Conservation (phyloP, 1,284 basidiomycete genomes). For the Trametes polyzona region DNA sequence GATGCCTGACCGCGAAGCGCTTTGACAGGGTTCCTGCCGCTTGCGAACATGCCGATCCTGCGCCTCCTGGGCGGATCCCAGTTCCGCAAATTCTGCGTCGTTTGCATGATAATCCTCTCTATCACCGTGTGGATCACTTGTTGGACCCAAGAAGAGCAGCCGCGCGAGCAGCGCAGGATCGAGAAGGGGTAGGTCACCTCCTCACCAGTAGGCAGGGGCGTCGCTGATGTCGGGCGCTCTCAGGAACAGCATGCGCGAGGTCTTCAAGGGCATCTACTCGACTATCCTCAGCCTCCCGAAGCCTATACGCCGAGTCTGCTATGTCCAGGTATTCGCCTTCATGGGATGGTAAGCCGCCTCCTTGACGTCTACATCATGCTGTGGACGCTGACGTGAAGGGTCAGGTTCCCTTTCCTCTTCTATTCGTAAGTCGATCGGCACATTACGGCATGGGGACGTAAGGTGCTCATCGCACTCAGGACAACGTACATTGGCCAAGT, state of each 20-base stretch:
- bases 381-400: constrained; percentile 4
- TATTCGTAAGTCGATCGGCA: constrained; percentile 64
- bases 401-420: constrained; percentile 92
- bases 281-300: constrained; percentile 79
- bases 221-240: constrained; percentile 13
- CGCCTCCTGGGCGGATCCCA: constrained; percentile 88
- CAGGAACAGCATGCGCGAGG: constrained; percentile 57
- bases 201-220: background rate
- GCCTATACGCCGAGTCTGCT: constrained; percentile 86
- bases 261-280: constrained; percentile 75
- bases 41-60: constrained; percentile 76
- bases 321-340: constrained; percentile 89
- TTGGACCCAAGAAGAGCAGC: constrained; percentile 78
- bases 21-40: constrained; percentile 79
- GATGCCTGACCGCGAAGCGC: background rate
- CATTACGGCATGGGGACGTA: constrained; percentile 8
- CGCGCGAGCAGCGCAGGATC: constrained; percentile 49
- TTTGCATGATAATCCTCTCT: constrained; percentile 81
- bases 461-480: constrained; percentile 38
- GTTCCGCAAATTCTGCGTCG: constrained; percentile 93
- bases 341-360: constrained; percentile 79
- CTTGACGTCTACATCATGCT: background rate
- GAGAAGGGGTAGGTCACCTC: constrained; percentile 46
- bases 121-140: constrained; percentile 89
- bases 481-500: constrained; percentile 93